Evolutionary conservation across 345 rosid species (phyloP).

Genomic region (Erucastrum elatum): DNA sequence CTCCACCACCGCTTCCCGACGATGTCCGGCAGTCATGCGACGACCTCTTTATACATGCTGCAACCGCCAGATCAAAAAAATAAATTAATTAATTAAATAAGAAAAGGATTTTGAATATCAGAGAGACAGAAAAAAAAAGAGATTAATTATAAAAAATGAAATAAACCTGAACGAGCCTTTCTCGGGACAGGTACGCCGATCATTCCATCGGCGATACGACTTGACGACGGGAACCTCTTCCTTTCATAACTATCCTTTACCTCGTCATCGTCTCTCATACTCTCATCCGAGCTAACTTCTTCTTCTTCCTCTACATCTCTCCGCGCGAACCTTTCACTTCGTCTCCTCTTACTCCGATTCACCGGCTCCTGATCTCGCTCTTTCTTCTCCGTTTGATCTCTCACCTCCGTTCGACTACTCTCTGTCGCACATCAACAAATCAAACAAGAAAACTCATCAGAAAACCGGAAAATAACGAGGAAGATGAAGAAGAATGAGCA

Average conservation of each 20-base stretch:
- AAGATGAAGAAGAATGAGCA: not conserved
- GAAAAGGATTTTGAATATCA: not conserved
- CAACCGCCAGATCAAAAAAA: not conserved
- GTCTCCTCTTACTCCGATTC: conserved; percentile 49
- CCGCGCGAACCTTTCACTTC: conserved; percentile 38
- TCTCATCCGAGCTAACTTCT: conserved; percentile 43
- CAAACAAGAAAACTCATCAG: not conserved
- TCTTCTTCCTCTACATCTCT: conserved; percentile 41
- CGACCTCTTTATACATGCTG: conserved; percentile 58
- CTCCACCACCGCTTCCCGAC: conserved; percentile 49
- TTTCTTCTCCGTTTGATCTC: conserved; percentile 39
- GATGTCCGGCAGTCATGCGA: conserved; percentile 49
- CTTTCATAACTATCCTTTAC: conserved; percentile 11
- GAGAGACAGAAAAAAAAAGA: conserved; percentile 11
- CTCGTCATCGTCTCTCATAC: conserved; percentile 46
- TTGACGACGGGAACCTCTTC: conserved; percentile 27
- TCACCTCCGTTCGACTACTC: conserved; percentile 41
- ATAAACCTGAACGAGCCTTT: conserved; percentile 60
- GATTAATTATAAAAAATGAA: not conserved
- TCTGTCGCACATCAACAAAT: conserved; percentile 22
- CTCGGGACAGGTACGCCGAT: conserved; percentile 60
- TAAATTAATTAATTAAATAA: not conserved
- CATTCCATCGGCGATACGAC: conserved; percentile 46
- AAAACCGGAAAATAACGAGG: not conserved
- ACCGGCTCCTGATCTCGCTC: conserved; percentile 35